These are phyloP conservation scores for Parmelia sp. DNA, from an alignment of 495 filamentous ascomycete species.

Conservation along the genomic window DNA sequence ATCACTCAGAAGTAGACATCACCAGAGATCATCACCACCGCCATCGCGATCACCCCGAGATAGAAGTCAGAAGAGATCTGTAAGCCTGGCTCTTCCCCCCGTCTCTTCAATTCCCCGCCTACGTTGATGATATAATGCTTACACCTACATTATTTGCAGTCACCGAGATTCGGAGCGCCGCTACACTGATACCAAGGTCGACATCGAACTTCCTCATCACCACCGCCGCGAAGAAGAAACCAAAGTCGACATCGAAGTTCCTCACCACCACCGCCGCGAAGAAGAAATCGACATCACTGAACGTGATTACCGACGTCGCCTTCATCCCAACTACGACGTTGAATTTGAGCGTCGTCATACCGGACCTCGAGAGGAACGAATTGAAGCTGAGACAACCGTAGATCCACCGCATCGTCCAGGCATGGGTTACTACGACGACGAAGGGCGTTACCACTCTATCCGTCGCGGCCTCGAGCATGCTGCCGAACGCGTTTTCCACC, in stretches of 20 bases:
- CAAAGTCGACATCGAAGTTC: conserved; percentile 66
- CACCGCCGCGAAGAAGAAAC: conserved; percentile 49
- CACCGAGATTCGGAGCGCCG: conserved; percentile 38
- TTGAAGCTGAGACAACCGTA: conserved; percentile 49
- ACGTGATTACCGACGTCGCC: conserved; percentile 74
- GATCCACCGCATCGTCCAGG: conserved; percentile 52
- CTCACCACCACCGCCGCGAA: conserved; percentile 35
- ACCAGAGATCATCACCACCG: conserved; percentile 27
- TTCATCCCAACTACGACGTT: conserved; percentile 63
- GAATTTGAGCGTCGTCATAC: conserved; percentile 44
- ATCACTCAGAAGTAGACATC: conserved; percentile 47
- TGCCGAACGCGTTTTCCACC: conserved; percentile 73
- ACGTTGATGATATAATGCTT: not conserved
- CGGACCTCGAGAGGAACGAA: conserved; percentile 28
- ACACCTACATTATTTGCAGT: conserved; percentile 8
- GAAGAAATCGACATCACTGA: conserved; percentile 74
- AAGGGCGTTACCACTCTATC: conserved; percentile 93
- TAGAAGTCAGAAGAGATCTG: conserved; percentile 52
- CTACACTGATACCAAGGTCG: conserved; percentile 54
- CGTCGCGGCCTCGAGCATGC: conserved; percentile 78
- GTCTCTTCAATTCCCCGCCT: not conserved
- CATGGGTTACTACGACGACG: conserved; percentile 99
- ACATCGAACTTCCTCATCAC: conserved; percentile 49
- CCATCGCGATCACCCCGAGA: conserved; percentile 37
- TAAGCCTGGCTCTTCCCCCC: conserved; percentile 32